Percentiles rank a stretch among this genome's conserved stretches.
phyloP scores from a whole-genome alignment of 495 filamentous ascomycete genomes.

The Chaetomium fimeti region DNA sequence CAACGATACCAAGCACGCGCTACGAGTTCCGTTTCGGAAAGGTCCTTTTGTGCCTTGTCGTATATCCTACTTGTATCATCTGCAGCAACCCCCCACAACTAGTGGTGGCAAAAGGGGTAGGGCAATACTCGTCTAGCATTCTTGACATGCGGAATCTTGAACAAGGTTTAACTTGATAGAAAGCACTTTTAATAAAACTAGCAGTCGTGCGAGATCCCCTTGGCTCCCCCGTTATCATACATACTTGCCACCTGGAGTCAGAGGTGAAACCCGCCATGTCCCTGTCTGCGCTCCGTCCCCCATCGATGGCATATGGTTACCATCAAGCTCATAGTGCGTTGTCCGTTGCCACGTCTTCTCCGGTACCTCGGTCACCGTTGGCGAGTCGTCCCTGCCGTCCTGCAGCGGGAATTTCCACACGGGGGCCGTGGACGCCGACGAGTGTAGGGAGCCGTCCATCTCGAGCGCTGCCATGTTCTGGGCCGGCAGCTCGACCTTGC shows the following conservation, averaged over 20 bases:
- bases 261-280: not conserved
- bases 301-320: not conserved
- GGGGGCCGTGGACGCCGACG: not conserved
- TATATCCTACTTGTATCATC: too few species aligned
- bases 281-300: not conserved
- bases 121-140: too few species aligned
- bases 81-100: too few species aligned
- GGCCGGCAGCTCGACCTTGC: constrained; percentile 7
- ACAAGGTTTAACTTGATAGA: too few species aligned
- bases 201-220: not conserved
- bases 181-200: too few species aligned
- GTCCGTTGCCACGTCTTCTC: not conserved
- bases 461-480: not conserved
- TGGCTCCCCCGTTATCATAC: not conserved
- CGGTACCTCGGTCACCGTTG: constrained; percentile 1
- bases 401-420: not conserved
- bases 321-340: constrained; percentile 5
- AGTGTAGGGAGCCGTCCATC: not conserved
- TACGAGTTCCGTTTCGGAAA: too few species aligned
- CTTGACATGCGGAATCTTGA: too few species aligned
- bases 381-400: not conserved
- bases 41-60: too few species aligned
- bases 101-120: not conserved
- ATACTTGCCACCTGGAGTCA: not conserved
- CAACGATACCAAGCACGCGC: too few species aligned